phyloP scores from a whole-genome alignment of 345 rosid species.

The Sonneratia alba region DNA sequence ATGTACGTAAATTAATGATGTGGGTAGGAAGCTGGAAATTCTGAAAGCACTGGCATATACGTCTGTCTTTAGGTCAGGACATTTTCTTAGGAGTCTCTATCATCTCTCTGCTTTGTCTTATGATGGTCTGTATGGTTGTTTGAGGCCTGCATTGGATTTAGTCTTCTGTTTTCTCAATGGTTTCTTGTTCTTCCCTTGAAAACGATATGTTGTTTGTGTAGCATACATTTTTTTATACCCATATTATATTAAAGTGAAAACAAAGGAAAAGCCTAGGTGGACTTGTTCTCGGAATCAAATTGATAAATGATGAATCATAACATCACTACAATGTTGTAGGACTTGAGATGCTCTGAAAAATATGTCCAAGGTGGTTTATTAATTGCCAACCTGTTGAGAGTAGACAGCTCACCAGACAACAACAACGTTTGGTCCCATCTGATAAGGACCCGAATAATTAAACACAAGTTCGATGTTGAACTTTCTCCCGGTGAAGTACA shows the following conservation, averaged over 20 bases:
- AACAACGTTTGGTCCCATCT: neutral
- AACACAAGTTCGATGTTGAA: neutral
- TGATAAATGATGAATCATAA: neutral
- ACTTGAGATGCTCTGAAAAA: neutral
- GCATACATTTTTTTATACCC: too few relatives aligned
- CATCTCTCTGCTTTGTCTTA: neutral
- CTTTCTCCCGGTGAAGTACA: neutral
- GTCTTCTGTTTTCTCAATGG: neutral
- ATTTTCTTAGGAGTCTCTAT: neutral
- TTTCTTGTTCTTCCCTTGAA: neutral
- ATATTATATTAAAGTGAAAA: too few relatives aligned
- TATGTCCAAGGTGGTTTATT: neutral
- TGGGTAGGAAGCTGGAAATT: neutral
- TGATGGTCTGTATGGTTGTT: neutral
- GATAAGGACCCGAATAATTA: neutral
- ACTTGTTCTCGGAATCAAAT: too few relatives aligned
- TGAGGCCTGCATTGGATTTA: neutral
- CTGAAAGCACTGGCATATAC: too few relatives aligned
- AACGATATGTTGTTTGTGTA: neutral
- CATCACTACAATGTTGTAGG: neutral
- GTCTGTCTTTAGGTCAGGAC: neutral
- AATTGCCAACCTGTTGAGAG: neutral
- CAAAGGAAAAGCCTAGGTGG: neutral
- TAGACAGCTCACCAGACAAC: neutral
- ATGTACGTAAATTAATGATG: too few relatives aligned